These are phyloP conservation scores for Glycine tomentella DNA, from an alignment of 306 rosid genomes.

Conservation along the genomic window DNA sequence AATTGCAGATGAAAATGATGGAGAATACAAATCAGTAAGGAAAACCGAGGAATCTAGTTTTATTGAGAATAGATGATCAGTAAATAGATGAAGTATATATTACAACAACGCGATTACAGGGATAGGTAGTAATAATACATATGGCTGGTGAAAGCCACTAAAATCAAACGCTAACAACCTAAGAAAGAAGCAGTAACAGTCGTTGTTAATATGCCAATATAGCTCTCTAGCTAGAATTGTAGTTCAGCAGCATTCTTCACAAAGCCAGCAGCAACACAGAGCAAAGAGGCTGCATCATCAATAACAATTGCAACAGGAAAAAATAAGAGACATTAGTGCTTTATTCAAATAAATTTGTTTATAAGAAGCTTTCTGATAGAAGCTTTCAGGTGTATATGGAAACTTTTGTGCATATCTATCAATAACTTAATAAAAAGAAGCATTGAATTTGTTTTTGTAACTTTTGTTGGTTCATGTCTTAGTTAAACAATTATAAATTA, in stretches of 20 bases:
- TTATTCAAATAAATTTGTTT: conserved; percentile 13
- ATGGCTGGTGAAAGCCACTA: conserved; percentile 13
- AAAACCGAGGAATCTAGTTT: neutral
- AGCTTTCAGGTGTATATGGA: neutral
- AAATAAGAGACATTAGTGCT: neutral
- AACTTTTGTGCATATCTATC: neutral
- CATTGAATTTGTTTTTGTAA: neutral
- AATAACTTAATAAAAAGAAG: no score
- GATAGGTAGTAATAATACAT: conserved; percentile 34
- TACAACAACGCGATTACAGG: conserved; percentile 40
- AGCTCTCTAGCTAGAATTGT: neutral
- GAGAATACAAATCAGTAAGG: neutral
- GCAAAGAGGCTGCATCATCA: conserved; percentile 80
- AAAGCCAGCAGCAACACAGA: conserved; percentile 89
- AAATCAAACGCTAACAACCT: conserved; percentile 32
- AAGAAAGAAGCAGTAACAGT: conserved; percentile 12
- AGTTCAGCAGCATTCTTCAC: conserved; percentile 71
- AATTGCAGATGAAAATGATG: neutral
- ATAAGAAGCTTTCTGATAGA: neutral
- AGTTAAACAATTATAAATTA: neutral
- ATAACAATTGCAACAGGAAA: conserved; percentile 9
- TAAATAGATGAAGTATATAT: conserved; percentile 35
- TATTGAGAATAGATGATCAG: conserved; percentile 29
- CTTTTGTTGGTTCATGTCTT: neutral
- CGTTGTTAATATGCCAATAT: conserved; percentile 30